Evolutionary conservation across 2,329 filamentous ascomycete species (phyloP), one percentile per base, ranked within the genome.

Genomic region (Colletotrichum salicis): DNA sequence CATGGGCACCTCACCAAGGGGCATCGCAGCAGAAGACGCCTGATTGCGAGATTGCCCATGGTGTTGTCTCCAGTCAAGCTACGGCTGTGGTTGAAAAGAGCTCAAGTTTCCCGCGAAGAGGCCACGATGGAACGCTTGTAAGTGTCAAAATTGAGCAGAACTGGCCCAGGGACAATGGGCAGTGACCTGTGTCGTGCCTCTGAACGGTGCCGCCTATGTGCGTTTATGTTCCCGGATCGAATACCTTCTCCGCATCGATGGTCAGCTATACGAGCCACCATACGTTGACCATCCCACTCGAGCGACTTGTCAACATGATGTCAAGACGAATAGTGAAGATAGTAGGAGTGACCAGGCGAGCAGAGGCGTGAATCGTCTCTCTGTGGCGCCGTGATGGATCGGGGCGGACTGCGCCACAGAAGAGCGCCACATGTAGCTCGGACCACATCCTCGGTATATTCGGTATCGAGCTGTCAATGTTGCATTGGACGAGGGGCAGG

Each of bases 401-500:
- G 54, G 48, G 24, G 19, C 33, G 31, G 37, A 48, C 41, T 27
- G 31, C 37, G 68, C 64, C 68, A 71, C 68, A 41, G 13, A 27
- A 15, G 22, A 27, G 55, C 45, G 67, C 15, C 24, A 13, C 56
- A 29, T 52, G 62, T 51, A 56, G 67, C 63, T 56, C 54, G 52
- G 45, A 56, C 67, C 63, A 55, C 56, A 66, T 27, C 0, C 27
- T 54, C 45, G 60, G 37, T 22, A 29, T 61, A 24, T 51, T 61
- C 57, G 22, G 33, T 19, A 27, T 35, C 22, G 15, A 62, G 57
- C 7, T 24, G 58, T 48, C 68, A n/a, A 41, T 33, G 31, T 69
- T 69, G 48, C 59, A 70, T 70, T 56, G 37, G 22, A 27, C 22
- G 27, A 48, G 48, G 33, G 27, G 51, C 65, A 60, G 48, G 59